Percentiles rank a stretch among this genome's conserved stretches.
phyloP scores from a whole-genome alignment of 306 rosid genomes.

The Fagus crenata region DNA sequence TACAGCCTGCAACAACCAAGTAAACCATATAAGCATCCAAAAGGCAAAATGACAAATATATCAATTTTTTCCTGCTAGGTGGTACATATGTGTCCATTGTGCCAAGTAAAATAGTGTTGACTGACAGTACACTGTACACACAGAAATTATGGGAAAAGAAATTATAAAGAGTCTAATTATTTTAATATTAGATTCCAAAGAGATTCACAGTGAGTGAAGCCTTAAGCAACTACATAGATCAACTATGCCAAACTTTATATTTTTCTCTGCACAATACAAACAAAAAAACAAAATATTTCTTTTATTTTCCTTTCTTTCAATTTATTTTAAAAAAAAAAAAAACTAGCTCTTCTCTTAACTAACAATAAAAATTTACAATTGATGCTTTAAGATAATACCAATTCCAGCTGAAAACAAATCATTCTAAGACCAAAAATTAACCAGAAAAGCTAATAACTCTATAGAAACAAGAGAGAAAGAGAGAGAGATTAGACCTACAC shows the following conservation, averaged over 20 bases:
- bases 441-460: background rate
- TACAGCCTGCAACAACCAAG: conserved; percentile 58
- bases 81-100: background rate
- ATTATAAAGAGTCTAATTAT: background rate
- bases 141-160: background rate
- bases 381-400: no score
- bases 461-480: background rate
- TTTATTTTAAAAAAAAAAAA: background rate
- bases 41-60: conserved; percentile 13
- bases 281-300: background rate
- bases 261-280: background rate
- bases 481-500: conserved; percentile 1
- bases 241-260: background rate
- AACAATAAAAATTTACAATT: no score
- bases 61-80: background rate
- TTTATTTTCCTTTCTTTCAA: no score
- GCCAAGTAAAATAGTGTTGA: background rate
- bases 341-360: background rate
- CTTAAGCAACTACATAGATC: conserved; percentile 2
- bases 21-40: conserved; percentile 19
- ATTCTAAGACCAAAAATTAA: background rate
- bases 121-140: background rate
- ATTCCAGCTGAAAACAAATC: background rate
- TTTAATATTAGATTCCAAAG: background rate
- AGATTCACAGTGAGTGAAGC: background rate